Evolutionary conservation across 2,329 filamentous ascomycete species (phyloP).

Genomic region (Penicillium frequentans): DNA sequence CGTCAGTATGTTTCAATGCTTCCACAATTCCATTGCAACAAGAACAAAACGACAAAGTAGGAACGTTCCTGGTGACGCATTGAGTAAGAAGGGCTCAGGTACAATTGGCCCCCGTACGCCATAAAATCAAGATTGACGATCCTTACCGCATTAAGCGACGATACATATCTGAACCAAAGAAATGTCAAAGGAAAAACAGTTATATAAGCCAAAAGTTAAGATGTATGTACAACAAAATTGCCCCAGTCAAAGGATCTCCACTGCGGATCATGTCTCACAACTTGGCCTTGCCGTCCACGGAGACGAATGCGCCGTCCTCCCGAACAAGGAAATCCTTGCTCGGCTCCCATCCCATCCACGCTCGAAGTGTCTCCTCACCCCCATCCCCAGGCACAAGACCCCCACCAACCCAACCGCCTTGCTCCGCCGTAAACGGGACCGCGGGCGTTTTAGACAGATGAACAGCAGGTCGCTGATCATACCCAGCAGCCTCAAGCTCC

Average conservation of each 20-base stretch:
- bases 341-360: slow-evolving; percentile 76
- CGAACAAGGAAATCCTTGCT: slow-evolving; percentile 69
- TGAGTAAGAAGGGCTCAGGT: slow-evolving; percentile 9
- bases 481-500: slow-evolving; percentile 66
- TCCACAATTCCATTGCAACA: background rate
- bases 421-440: slow-evolving; percentile 56
- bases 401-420: slow-evolving; percentile 67
- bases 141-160: background rate
- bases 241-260: background rate
- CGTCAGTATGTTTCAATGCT: slow-evolving; percentile 22
- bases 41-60: background rate
- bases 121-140: slow-evolving; percentile 1
- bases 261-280: slow-evolving; percentile 18
- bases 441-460: slow-evolving; percentile 67
- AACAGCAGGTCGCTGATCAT: slow-evolving; percentile 47
- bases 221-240: background rate
- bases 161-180: background rate
- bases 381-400: slow-evolving; percentile 67
- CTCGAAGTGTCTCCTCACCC: slow-evolving; percentile 65
- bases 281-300: slow-evolving; percentile 40
- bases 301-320: slow-evolving; percentile 60
- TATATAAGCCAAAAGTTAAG: background rate
- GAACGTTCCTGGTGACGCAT: slow-evolving; percentile 14
- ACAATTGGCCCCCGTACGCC: slow-evolving; percentile 1
- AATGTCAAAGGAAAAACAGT: background rate